Evolutionary conservation across 768 basidiomycete genomes (phyloP), one percentile per base, ranked within the genome.

Genomic region (Boletus tylopilopsis): DNA sequence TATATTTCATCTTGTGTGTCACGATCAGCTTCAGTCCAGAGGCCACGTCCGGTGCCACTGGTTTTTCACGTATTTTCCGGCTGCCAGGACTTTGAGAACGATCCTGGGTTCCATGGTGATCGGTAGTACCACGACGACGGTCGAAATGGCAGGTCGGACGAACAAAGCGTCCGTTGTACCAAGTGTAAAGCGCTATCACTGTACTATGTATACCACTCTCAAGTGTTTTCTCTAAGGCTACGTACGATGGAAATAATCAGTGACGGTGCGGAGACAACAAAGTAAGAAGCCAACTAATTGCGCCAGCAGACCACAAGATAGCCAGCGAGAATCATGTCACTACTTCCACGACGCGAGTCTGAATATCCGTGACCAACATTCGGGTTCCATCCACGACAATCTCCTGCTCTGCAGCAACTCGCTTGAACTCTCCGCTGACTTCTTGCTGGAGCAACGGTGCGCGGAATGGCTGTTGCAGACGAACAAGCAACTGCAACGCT

Each of bases 21-120:
- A 76, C 71, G 63, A 94, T 84, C 42, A 93, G 73, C 51, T 73
- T 71, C 40, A 80, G 67, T 0, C 86, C 91, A 3, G 71, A 69
- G 25, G 75, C 74, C 37, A 92, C 80, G 58, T 87, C 84, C 33
- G 82, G 74, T 4, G 82, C 89, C 13, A 93, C 76, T 6, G 93
- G 93, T 62, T 94, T 94, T 73, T 95, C 42, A 94, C 90, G 62
- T 94, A 88, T 70, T 94, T 95, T 24, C 91, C 88, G 3, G 88
- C 86, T 1, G 72, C 77, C 33, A 86, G 70, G 0, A 79, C 78
- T 59, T 77, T 79, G 49, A 79, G 67, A 46, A 94, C 72, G 50
- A 93, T 71, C 16, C 69, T 67, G 3, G 90, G 89, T 64, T 92
- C 90, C 5, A 75, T 58, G 0, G 81, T 77, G 62, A 94, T 93